Conservation (phyloP, 768 basidiomycete species). For the Suillus occidentalis region DNA sequence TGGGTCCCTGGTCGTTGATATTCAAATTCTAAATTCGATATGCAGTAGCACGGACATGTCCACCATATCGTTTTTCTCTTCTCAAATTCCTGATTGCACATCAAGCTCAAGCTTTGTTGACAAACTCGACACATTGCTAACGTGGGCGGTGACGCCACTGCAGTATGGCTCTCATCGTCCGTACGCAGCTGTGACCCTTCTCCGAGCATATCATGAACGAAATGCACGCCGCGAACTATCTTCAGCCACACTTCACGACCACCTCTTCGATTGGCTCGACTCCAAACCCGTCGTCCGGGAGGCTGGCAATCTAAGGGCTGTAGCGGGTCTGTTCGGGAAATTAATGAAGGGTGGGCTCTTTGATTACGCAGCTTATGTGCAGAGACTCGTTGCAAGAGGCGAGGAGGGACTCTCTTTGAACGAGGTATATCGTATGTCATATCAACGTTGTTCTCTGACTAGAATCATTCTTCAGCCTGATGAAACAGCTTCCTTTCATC, state of each 20-base stretch:
- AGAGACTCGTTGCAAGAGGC: constrained; percentile 78
- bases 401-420: constrained; percentile 57
- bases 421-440: constrained; percentile 41
- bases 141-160: constrained; percentile 77
- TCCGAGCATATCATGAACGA: constrained; percentile 60
- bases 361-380: constrained; percentile 73
- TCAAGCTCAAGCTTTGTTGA: constrained; percentile 51
- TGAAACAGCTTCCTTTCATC: constrained; percentile 54
- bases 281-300: constrained; percentile 61
- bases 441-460: neutral
- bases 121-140: constrained; percentile 73
- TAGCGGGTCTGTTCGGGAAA: constrained; percentile 70
- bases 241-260: constrained; percentile 67
- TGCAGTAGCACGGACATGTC: constrained; percentile 62
- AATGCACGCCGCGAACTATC: constrained; percentile 64
- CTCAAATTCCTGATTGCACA: constrained; percentile 33
- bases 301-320: constrained; percentile 50
- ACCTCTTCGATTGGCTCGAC: constrained; percentile 82
- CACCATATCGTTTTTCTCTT: constrained; percentile 57
- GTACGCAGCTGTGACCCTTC: constrained; percentile 70
- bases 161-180: constrained; percentile 84
- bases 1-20: constrained; percentile 58
- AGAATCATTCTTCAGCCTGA: constrained; percentile 10
- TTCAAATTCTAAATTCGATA: constrained; percentile 77
- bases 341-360: constrained; percentile 70